A percentile compares a stretch with the other conserved stretches of the same genome.
Evolutionary conservation across 2,329 filamentous ascomycete genomes (phyloP).

Genomic region (Boeremia exigua): DNA sequence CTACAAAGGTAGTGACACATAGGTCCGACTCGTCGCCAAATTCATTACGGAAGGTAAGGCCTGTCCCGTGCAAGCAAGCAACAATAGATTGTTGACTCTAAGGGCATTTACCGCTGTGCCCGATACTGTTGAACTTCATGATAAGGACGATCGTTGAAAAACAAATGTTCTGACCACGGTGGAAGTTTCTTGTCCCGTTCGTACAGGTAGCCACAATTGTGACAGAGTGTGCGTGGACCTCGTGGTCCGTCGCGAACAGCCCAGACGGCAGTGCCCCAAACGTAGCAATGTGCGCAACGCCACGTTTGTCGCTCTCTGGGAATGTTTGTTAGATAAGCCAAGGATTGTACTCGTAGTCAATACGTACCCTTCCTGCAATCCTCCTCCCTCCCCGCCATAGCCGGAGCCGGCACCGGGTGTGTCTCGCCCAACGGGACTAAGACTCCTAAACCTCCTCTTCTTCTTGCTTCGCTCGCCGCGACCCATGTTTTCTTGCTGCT

Average conservation of each 20-base stretch:
- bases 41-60: not conserved
- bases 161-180: conserved; percentile 75
- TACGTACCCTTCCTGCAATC: conserved; percentile 54
- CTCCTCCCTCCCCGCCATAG: conserved; percentile 71
- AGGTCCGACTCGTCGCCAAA: not conserved
- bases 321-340: conserved; percentile 19
- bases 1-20: conserved; percentile 15
- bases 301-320: conserved; percentile 76
- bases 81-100: not conserved
- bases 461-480: conserved; percentile 93
- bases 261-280: conserved; percentile 93
- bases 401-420: conserved; percentile 77
- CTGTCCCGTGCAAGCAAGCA: not conserved
- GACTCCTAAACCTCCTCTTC: conserved; percentile 87
- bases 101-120: conserved; percentile 19
- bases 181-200: conserved; percentile 87
- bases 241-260: conserved; percentile 89
- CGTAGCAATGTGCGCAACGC: conserved; percentile 85
- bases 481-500: conserved; percentile 77
- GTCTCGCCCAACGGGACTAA: conserved; percentile 81
- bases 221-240: conserved; percentile 84
- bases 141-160: conserved; percentile 53
- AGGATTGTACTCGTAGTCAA: not conserved
- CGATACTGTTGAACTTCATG: conserved; percentile 33
- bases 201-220: conserved; percentile 89